A percentile compares a stretch with the other conserved stretches of the same genome.
These are phyloP conservation scores for Penicillium sp. DNA, from an alignment of 2,329 filamentous ascomycete genomes.

Conservation along the genomic window DNA sequence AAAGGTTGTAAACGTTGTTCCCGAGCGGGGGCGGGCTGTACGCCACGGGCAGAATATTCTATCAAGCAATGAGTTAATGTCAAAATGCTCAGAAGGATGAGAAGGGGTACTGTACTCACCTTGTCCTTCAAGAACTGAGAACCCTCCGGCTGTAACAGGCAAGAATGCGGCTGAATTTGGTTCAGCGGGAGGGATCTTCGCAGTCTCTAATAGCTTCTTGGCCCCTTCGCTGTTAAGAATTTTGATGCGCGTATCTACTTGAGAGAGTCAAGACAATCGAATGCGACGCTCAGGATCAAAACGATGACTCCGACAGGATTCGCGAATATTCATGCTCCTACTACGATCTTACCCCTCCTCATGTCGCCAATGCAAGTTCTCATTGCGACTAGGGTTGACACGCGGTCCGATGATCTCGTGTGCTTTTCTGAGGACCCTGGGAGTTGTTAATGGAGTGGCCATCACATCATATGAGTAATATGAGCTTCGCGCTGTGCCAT, in stretches of 20 bases:
- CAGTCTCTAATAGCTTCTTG: slow-evolving; percentile 32
- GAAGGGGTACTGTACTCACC: slow-evolving; percentile 30
- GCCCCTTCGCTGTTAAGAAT: slow-evolving; percentile 43
- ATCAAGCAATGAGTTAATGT: neutral
- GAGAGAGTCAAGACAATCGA: neutral
- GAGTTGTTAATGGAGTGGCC: neutral
- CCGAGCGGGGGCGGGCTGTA: slow-evolving; percentile 63
- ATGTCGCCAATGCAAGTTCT: neutral
- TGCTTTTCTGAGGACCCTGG: neutral
- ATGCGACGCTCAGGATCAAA: neutral
- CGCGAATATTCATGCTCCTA: slow-evolving; percentile 4
- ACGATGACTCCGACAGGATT: neutral
- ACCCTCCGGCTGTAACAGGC: slow-evolving; percentile 58
- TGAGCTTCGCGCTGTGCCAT: slow-evolving; percentile 17
- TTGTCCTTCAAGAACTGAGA: slow-evolving; percentile 52
- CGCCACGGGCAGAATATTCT: slow-evolving; percentile 53
- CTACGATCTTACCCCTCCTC: slow-evolving; percentile 1
- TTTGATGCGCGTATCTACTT: slow-evolving; percentile 29
- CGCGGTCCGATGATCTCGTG: slow-evolving; percentile 6
- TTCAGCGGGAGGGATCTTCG: slow-evolving; percentile 59
- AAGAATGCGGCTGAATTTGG: slow-evolving; percentile 67
- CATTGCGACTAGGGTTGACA: slow-evolving; percentile 2
- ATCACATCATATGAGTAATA: slow-evolving; percentile 3
- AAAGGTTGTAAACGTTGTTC: slow-evolving; percentile 40
- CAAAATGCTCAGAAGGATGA: neutral